Evolutionary conservation across 2,329 filamentous ascomycete genomes (phyloP), one percentile per base, ranked within the genome.

Genomic region (Aspergillus cejpii): DNA sequence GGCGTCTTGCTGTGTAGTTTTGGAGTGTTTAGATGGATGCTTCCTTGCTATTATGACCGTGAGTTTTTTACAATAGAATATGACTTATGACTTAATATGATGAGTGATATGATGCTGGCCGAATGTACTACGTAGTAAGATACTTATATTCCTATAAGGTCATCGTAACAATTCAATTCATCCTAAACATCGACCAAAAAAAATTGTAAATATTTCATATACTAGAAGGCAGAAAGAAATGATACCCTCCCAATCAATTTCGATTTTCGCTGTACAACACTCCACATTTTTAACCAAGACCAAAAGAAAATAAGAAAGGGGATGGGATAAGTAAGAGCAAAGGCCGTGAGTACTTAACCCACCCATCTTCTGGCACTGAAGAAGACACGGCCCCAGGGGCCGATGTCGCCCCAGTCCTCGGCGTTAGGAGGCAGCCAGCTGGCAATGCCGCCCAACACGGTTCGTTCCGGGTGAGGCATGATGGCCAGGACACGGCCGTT

Each of bases 391-490:
- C 84, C 75, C 89, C 89, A 95, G 15, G 90, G 88, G 1, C 87
- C 86, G 62, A 84, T 84, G 54, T 89, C 84, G 21, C 85, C 87
- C 85, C 85, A 90, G 50, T 82, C 74, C 54, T 78, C 76, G 26
- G 62, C 60, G 39, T 79, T 78, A 47, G 80, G 73, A 6, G 87
- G 85, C 50, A 84, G 71, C 65, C 83, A 95, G 65, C 85, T 91
- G 38, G 77, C 81, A 49, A 89, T 83, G 47, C 87, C 86, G 45
- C 80, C 81, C 72, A 94, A 72, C 47, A 94, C 81, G 12, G 87
- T 94, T n/a, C 89, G 79, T 72, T 96, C 89, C 1, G 89, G 89
- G 66, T 95, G 89, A 49, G 90, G 90, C 89, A 96, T 95, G 71
- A 95, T 79, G 5, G 88, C 88, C 55, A 95, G 67, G 1, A 94